A percentile compares a stretch with the other conserved stretches of the same genome.
phyloP scores from a whole-genome alignment of 2,329 filamentous ascomycete genomes.

The Ceratocystis harringtonii region DNA sequence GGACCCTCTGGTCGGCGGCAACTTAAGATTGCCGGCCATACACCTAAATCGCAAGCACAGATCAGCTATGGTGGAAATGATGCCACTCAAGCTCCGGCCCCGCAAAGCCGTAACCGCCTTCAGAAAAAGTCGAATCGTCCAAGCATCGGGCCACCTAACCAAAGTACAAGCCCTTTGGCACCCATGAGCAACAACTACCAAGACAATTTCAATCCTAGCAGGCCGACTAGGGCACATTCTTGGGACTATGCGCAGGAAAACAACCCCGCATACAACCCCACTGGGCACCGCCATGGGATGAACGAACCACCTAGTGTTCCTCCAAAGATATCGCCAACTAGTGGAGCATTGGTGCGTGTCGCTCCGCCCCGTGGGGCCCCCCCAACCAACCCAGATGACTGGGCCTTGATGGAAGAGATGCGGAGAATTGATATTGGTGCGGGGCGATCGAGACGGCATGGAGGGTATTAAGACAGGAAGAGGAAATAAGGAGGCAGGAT shows the following conservation, averaged over 20 bases:
- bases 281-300: slow-evolving; percentile 32
- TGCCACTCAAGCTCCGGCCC: slow-evolving; percentile 21
- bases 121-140: slow-evolving; percentile 45
- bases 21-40: slow-evolving; percentile 35
- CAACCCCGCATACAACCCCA: slow-evolving; percentile 6
- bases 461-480: slow-evolving; percentile 24
- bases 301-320: background rate
- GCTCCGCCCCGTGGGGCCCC: slow-evolving; percentile 20
- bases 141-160: slow-evolving; percentile 27
- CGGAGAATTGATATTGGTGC: slow-evolving; percentile 50
- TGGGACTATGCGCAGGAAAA: slow-evolving; percentile 31
- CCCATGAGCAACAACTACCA: slow-evolving; percentile 26
- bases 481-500: background rate
- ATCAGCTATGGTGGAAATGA: slow-evolving; percentile 20
- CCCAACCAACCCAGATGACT: slow-evolving; percentile 32
- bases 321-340: slow-evolving; percentile 33
- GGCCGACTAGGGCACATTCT: slow-evolving; percentile 32
- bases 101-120: slow-evolving; percentile 40
- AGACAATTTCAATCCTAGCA: slow-evolving; percentile 29
- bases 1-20: slow-evolving; percentile 28
- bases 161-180: slow-evolving; percentile 35
- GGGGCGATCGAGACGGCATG: slow-evolving; percentile 40
- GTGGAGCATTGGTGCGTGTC: slow-evolving; percentile 24
- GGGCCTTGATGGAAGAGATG: slow-evolving; percentile 56
- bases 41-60: slow-evolving; percentile 27